phyloP scores from a whole-genome alignment of 208 protist genomes.

The Vickermania ingenoplastis region DNA sequence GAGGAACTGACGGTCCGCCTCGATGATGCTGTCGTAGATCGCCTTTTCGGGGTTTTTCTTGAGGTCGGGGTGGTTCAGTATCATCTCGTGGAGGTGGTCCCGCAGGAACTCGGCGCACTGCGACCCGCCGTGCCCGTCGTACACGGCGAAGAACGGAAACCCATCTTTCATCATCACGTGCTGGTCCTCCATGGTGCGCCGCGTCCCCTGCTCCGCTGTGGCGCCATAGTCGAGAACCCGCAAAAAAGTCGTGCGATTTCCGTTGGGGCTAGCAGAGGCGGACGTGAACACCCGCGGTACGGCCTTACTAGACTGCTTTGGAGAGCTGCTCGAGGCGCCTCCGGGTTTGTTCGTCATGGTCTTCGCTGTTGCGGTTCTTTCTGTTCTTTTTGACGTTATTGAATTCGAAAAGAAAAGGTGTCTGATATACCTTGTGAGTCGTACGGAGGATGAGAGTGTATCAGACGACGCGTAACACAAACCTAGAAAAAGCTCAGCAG shows the following conservation, averaged over 20 bases:
- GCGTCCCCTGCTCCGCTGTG: conserved; percentile 69
- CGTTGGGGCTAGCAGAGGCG: conserved; percentile 12
- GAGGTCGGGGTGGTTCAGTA: conserved; percentile 52
- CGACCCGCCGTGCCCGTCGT: conserved; percentile 84
- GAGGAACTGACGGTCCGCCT: conserved; percentile 70
- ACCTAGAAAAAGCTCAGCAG: no score
- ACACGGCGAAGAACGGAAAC: conserved; percentile 82
- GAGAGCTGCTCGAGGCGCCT: neutral
- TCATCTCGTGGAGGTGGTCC: conserved; percentile 64
- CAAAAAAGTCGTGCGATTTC: conserved; percentile 26
- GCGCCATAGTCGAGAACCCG: conserved; percentile 71
- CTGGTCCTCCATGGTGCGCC: conserved; percentile 86
- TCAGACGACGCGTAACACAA: no score
- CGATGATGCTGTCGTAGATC: conserved; percentile 69
- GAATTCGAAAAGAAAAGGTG: no score
- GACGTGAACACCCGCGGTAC: neutral
- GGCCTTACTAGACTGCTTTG: neutral
- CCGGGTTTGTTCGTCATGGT: neutral
- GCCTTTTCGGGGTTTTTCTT: conserved; percentile 56
- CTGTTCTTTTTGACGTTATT: no score
- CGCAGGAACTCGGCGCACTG: conserved; percentile 79
- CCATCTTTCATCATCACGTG: conserved; percentile 73
- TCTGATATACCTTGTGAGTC: no score
- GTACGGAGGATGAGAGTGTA: no score
- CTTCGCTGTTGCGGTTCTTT: no score